Base-by-base conservation (phyloP, 495 filamentous ascomycete genomes). In the Parathielavia appendiculata region DNA sequence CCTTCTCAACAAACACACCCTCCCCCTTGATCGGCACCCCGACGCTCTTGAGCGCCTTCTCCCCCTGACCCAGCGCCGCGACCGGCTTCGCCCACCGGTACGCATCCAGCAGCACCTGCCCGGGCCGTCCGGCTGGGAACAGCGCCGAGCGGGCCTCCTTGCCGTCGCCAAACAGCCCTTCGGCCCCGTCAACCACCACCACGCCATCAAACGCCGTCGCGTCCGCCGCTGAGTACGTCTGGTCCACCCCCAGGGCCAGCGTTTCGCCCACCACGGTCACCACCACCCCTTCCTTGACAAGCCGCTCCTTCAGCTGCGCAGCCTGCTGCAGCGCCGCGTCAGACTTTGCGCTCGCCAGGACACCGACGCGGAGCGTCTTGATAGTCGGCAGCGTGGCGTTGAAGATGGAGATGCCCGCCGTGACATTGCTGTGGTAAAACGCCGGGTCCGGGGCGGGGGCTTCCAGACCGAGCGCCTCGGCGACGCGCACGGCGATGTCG, bases 51-150 rank as follows among this genome's bases (percentile, higher is more conserved):
- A 90, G 67, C 19, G 75, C 79, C 40, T 40, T 38, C 14, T 60
- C 58, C 7, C 54, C 65, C 39, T 60, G 60, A 0, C 87, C 87
- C 2, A 89, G 56, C 1, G 80, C 84, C 5, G 71, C 85, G 40
- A 92, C 78, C 0, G 88, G 82, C 79, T 91, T 92, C 7, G 87
- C 88, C 71, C 83, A 90, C 1, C 80, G 71, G 74, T 82, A 91
- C 0, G 76, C 86, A 70, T 84, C 80, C n/a, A 72, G 55, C 22
- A 91, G 66, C 43, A 91, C 86, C 73, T 88, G 80, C 7, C 78
- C 66, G 0, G 84, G 88, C 0, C 86, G 76, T 0, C 83, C 82
- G 11, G 78, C 75, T 0, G 88, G 87, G 66, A 79, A 91, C 22
- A 90, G 69, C 0, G 84, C 71, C 10, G 72, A 76, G 9, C 26